Percentiles rank a stretch among this genome's conserved stretches.
Evolutionary conservation across 1,284 basidiomycete species (phyloP).

Genomic region (Pyrrhoderma lamaoense): DNA sequence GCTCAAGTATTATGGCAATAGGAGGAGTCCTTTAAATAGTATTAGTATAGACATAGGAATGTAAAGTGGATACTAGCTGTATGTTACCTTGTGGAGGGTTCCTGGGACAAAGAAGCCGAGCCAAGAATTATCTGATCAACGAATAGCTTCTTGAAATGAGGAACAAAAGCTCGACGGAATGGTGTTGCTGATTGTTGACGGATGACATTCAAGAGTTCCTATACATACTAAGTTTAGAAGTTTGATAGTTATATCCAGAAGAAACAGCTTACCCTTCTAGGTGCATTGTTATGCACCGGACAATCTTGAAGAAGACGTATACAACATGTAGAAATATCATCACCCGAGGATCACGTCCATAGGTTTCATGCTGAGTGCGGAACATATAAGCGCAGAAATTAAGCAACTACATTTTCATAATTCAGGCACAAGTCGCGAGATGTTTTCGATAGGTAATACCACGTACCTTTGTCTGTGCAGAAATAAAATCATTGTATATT

Average conservation of each 20-base stretch:
- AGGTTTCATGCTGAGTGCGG: constrained; percentile 62
- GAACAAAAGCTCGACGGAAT: constrained; percentile 75
- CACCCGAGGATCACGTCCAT: constrained; percentile 62
- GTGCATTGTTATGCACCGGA: constrained; percentile 78
- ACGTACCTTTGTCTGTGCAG: constrained; percentile 85
- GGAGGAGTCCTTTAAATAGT: constrained; percentile 63
- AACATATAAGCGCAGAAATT: constrained; percentile 92
- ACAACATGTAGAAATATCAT: constrained; percentile 75
- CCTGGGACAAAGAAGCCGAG: constrained; percentile 62
- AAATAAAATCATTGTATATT: constrained; percentile 84
- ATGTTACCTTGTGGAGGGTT: constrained; percentile 71
- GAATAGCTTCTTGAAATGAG: constrained; percentile 85
- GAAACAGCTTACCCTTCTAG: constrained; percentile 54
- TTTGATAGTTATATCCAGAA: background rate
- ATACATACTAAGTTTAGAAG: constrained; percentile 15
- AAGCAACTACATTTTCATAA: constrained; percentile 55
- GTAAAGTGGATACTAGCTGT: background rate
- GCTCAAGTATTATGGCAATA: constrained; percentile 78
- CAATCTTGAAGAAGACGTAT: constrained; percentile 91
- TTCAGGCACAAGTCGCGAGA: no score
- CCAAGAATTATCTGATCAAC: constrained; percentile 92
- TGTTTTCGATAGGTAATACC: no score
- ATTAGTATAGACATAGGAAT: background rate
- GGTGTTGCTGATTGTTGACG: constrained; percentile 85
- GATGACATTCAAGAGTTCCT: constrained; percentile 92